phyloP scores from a whole-genome alignment of 768 basidiomycete genomes.

The Harrya chromipes region DNA sequence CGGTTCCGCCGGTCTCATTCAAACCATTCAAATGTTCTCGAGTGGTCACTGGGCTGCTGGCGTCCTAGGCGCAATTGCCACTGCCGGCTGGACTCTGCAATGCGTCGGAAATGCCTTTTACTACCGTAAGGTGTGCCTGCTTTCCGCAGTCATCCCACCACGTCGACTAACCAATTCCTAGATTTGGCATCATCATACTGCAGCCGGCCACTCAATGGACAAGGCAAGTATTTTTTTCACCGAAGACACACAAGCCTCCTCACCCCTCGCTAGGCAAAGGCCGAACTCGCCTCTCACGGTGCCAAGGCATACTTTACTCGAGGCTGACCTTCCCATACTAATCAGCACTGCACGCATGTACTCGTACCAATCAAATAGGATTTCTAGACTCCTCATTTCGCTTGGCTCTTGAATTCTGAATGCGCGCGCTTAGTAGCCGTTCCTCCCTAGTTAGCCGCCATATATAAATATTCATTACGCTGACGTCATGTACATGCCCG shows the following conservation, averaged over 20 bases:
- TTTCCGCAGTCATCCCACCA: constrained; percentile 10
- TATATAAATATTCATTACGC: constrained; percentile 14
- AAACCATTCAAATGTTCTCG: constrained; percentile 80
- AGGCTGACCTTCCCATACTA: constrained; percentile 43
- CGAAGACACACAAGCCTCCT: background rate
- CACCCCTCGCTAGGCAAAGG: constrained; percentile 58
- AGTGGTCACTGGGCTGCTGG: constrained; percentile 73
- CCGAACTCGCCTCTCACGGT: constrained; percentile 79
- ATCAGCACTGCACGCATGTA: constrained; percentile 18
- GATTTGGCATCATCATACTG: constrained; percentile 77
- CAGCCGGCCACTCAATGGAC: constrained; percentile 85
- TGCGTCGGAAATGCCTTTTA: constrained; percentile 78
- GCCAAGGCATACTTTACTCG: constrained; percentile 87
- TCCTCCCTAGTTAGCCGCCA: background rate
- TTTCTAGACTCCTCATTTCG: background rate
- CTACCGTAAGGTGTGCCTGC: constrained; percentile 62
- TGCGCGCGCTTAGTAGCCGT: too few relatives aligned
- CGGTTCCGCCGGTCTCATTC: constrained; percentile 93
- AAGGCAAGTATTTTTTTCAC: constrained; percentile 49
- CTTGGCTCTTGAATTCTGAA: too few relatives aligned
- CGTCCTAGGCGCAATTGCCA: constrained; percentile 75
- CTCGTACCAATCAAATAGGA: constrained; percentile 10
- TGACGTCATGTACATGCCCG: constrained; percentile 5
- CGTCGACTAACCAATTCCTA: constrained; percentile 25
- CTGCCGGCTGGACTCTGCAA: constrained; percentile 86